Base-by-base conservation (phyloP, 768 basidiomycete species). In the Zangia roseola region DNA sequence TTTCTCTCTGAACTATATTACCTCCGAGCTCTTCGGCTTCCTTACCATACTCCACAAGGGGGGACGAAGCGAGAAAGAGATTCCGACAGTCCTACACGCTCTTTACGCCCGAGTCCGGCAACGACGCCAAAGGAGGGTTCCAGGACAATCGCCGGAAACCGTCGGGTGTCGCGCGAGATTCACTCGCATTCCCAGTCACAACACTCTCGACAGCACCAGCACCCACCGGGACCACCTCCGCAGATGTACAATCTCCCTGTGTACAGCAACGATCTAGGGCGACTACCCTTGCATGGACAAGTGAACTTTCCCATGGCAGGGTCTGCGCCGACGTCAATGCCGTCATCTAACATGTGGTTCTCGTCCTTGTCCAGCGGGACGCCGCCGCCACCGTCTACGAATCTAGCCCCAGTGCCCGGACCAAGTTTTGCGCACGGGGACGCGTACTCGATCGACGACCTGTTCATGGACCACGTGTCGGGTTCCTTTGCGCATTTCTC, bases 1-100 rank as follows among this genome's bases (percentile, higher is more conserved):
- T 49, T 52, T n/a, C n/a, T n/a, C n/a, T n/a, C n/a, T n/a, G n/a
- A n/a, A n/a, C n/a, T n/a, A n/a, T n/a, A n/a, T n/a, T n/a, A n/a
- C n/a, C n/a, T n/a, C n/a, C n/a, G 86, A 2, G 84, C 88, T 20
- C 72, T 88, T 0, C 86, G 85, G 0, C 71, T 88, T 6, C 86
- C 86, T 2, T 74, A 77, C 41, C 59, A 74, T 0, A 81, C 77
- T 43, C 80, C 82, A 5, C 59, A 67, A 0, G 69, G 75, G 5
- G 74, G 65, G 14, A 74, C 78, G 53, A 88, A 89, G 50, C 83
- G 87, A 16, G 83, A 83, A 40, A 72, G 85, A 33, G 82, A 80
- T 47, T 69, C 78, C 2, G 83, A 84, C 45, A 77, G 73, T 52
- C 74, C 80, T 4, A 40, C 55, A 0, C 46, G 59, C 10, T 14